Evolutionary conservation across 768 basidiomycete species (phyloP).

Genomic region (Chalciporus pseudorubinellus): DNA sequence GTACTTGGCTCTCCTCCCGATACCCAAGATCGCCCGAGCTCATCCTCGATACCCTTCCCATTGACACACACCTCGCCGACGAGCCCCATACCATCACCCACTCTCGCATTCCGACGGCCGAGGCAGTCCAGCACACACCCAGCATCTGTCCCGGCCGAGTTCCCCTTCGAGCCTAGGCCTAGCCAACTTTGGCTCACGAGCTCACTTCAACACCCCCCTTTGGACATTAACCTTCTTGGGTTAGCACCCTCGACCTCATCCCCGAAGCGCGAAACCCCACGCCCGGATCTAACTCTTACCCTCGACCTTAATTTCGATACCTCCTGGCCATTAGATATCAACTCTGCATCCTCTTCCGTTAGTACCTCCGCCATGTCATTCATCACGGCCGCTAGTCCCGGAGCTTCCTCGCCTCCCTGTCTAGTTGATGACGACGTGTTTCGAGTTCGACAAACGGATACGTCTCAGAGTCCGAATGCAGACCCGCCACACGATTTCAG

Average conservation of each 20-base stretch:
- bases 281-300: slow-evolving; percentile 12
- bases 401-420: slow-evolving; percentile 7
- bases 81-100: not conserved
- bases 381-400: slow-evolving; percentile 14
- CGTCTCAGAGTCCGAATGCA: slow-evolving; percentile 4
- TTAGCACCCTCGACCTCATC: slow-evolving; percentile 6
- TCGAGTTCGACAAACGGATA: not conserved
- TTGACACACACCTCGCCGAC: slow-evolving; percentile 2
- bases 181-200: not conserved
- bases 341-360: slow-evolving; percentile 15
- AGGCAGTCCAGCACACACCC: slow-evolving; percentile 10
- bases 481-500: slow-evolving; percentile 12
- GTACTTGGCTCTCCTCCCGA: not conserved
- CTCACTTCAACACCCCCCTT: not conserved
- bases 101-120: slow-evolving; percentile 1
- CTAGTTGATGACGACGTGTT: slow-evolving; percentile 16
- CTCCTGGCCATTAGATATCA: slow-evolving; percentile 16
- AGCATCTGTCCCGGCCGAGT: slow-evolving; percentile 2
- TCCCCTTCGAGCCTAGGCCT: slow-evolving; percentile 22
- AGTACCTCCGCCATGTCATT: slow-evolving; percentile 19
- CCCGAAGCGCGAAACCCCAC: not conserved
- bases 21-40: slow-evolving; percentile 6
- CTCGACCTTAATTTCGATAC: slow-evolving; percentile 23
- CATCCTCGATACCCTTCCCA: slow-evolving; percentile 23
- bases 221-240: slow-evolving; percentile 14